phyloP scores from a whole-genome alignment of 306 rosid species.

The Purshia tridentata region DNA sequence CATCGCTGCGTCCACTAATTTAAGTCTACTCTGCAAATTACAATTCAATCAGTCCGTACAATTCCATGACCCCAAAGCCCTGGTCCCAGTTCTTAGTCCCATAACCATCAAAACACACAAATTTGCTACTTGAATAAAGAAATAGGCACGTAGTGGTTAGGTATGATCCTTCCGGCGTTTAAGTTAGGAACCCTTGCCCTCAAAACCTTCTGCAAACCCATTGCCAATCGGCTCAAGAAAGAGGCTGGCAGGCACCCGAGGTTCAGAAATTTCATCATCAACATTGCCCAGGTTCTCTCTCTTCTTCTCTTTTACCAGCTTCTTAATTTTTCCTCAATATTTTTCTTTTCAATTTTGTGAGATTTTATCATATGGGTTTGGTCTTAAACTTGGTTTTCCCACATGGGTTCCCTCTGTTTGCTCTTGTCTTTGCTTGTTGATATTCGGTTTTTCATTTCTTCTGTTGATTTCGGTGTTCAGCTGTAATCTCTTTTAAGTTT shows the following conservation, averaged over 20 bases:
- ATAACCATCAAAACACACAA: not conserved
- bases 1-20: no score
- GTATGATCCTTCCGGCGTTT: slow-evolving; percentile 40
- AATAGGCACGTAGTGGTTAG: not conserved
- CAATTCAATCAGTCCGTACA: not conserved
- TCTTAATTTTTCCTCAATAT: not conserved
- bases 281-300: slow-evolving; percentile 43
- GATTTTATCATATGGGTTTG: slow-evolving; percentile 2
- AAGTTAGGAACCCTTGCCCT: slow-evolving; percentile 46
- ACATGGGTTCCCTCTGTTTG: not conserved
- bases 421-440: not conserved
- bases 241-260: slow-evolving; percentile 51
- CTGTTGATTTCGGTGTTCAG: not conserved
- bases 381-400: not conserved
- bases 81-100: not conserved
- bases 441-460: not conserved
- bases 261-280: slow-evolving; percentile 39
- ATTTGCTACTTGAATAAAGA: not conserved
- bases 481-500: not conserved
- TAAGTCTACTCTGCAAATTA: not conserved
- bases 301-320: not conserved
- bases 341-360: no score
- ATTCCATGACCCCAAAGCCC: not conserved
- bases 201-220: slow-evolving; percentile 42
- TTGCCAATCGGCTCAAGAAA: slow-evolving; percentile 45